These are phyloP conservation scores for Chamaecyparis obtusa DNA, from an alignment of 75 land plant genomes.

Conservation along the genomic window DNA sequence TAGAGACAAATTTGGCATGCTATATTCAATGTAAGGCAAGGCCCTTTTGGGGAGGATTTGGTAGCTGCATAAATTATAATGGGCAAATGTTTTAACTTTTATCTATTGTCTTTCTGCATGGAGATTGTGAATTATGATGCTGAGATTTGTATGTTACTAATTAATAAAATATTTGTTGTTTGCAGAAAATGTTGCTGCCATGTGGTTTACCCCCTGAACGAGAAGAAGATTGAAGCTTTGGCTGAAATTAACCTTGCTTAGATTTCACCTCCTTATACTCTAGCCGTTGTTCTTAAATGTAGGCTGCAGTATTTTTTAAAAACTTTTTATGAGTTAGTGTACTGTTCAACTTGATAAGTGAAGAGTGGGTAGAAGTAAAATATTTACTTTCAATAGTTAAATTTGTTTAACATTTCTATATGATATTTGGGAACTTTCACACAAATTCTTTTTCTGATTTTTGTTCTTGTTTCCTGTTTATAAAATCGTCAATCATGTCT, in stretches of 20 bases:
- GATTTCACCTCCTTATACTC: neutral
- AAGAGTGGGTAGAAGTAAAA: neutral
- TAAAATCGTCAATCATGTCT: neutral
- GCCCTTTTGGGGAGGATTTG: neutral
- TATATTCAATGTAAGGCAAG: neutral
- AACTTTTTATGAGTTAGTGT: too few relatives aligned
- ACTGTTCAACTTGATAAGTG: neutral
- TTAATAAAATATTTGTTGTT: neutral
- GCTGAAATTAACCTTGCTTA: neutral
- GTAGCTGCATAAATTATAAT: neutral
- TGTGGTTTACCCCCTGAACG: neutral
- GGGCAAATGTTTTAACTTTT: neutral
- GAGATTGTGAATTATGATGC: neutral
- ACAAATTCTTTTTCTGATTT: neutral
- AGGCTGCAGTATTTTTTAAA: neutral
- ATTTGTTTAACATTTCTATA: neutral
- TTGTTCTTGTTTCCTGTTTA: neutral
- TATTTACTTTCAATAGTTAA: neutral
- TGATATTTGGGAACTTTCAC: neutral
- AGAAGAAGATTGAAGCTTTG: neutral
- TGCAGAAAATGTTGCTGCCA: conserved; percentile 8
- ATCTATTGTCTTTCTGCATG: neutral
- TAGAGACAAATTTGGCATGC: too few relatives aligned
- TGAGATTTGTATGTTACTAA: neutral
- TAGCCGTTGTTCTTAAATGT: neutral